Evolutionary conservation across 805 yeast species (phyloP), one percentile per base, ranked within the genome.

Genomic region (Teunomyces panamensis): DNA sequence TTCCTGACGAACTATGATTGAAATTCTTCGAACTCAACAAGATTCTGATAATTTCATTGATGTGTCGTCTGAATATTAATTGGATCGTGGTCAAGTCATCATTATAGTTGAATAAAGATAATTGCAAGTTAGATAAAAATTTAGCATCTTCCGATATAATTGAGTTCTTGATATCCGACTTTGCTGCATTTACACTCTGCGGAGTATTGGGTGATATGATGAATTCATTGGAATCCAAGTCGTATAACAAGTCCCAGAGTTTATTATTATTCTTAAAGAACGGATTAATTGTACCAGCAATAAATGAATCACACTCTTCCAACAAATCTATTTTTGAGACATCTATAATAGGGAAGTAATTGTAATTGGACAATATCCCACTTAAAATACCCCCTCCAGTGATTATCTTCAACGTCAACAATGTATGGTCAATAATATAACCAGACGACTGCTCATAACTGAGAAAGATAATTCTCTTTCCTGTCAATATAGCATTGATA

Each of bases 221-320:
- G 34, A 81, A 56, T 46, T 69, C 74, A 41, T 77, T 77, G 0
- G 72, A 44, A 56, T 84, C 90, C 51, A 85, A 56, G 59, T 85
- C 84, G 48, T 81, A 78, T 50, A 80, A 73, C 29, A 81, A 60
- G 60, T 85, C 87, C 85, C 87, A 85, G 16, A 78, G 57, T 39
- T 71, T 71, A 29, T 68, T 71, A 48, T 76, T 76, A 29, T 77
- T 73, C 56, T 80, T 81, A 58, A 85, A 79, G 35, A 83, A 76
- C 11, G 85, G 78, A 58, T 85, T 85, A 35, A 85, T 80, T 3
- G 89, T 84, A 3, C 92, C 92, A 2, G 86, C 76, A 42, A 85
- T 65, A 54, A 69, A 80, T 27, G 66, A 67, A 28, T 56, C 68
- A 50, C 67, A 73, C 44, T 58, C 65, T 50, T 71, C 70, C 44